Percentiles rank a stretch among this genome's conserved stretches.
phyloP scores from a whole-genome alignment of 371 early-diverging fungal species.

The Apophysomyces elegans region DNA sequence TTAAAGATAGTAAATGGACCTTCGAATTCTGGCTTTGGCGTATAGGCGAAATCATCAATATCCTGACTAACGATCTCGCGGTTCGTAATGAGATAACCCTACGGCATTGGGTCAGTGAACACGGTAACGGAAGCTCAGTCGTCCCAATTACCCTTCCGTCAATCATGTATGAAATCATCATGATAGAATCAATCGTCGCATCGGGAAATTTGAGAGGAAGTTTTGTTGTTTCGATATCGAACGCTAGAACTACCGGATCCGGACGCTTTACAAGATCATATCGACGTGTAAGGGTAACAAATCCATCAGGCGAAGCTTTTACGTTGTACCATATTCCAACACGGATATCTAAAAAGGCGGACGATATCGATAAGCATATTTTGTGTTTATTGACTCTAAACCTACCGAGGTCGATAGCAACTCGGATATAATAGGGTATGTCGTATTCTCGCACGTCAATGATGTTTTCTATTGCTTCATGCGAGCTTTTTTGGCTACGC shows the following conservation, averaged over 20 bases:
- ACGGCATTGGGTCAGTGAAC: slow-evolving; percentile 12
- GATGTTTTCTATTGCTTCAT: slow-evolving; percentile 62
- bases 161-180: slow-evolving; percentile 99
- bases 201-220: slow-evolving; percentile 99
- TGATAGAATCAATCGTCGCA: slow-evolving; percentile 89
- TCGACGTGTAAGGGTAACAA: slow-evolving; percentile 68
- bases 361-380: background rate
- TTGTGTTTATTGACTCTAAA: background rate
- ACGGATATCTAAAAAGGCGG: slow-evolving; percentile 71
- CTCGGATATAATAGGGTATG: slow-evolving; percentile 91
- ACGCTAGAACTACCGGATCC: slow-evolving; percentile 96
- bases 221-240: slow-evolving; percentile 99
- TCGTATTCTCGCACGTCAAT: slow-evolving; percentile 95
- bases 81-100: slow-evolving; percentile 98
- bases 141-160: slow-evolving; percentile 78
- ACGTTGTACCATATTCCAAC: slow-evolving; percentile 97
- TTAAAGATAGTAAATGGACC: slow-evolving; percentile 98
- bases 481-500: slow-evolving; percentile 41
- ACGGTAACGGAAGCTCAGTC: slow-evolving; percentile 4
- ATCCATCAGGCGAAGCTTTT: slow-evolving; percentile 54
- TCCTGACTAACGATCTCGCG: slow-evolving; percentile 96
- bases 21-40: slow-evolving; percentile 95
- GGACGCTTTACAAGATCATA: slow-evolving; percentile 93
- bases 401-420: slow-evolving; percentile 89
- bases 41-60: slow-evolving; percentile 98